A percentile compares a stretch with the other conserved stretches of the same genome.
These are phyloP conservation scores for Lumnitzera racemosa DNA, from an alignment of 345 rosid species.

Conservation along the genomic window DNA sequence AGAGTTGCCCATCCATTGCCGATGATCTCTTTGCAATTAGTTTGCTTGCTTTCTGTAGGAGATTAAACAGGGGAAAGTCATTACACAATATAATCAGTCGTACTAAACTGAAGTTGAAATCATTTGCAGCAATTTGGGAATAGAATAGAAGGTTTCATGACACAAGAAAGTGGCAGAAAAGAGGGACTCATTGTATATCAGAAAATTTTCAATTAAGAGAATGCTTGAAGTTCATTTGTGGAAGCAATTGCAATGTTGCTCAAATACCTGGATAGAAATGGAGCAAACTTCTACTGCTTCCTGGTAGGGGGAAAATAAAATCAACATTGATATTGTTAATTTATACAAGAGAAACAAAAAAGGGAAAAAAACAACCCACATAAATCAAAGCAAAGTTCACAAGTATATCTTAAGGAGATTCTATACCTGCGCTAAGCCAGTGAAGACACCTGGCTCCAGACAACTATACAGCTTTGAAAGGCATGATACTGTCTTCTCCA, in stretches of 20 bases:
- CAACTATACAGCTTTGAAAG: constrained; percentile 86
- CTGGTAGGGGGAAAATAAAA: constrained; percentile 35
- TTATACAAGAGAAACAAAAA: no score
- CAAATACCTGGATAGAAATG: constrained; percentile 73
- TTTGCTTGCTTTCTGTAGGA: constrained; percentile 82
- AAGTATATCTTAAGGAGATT: constrained; percentile 2
- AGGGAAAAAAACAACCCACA: background rate
- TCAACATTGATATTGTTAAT: constrained; percentile 4
- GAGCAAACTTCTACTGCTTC: constrained; percentile 98
- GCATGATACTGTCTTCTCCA: constrained; percentile 89
- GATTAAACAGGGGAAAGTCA: background rate
- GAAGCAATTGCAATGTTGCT: constrained; percentile 3
- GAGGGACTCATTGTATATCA: background rate
- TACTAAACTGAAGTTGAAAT: no score
- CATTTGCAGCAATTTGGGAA: background rate
- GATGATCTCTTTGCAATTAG: constrained; percentile 69
- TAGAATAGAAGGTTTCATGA: background rate
- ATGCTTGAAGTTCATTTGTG: background rate
- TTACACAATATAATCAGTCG: no score
- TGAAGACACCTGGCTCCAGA: constrained; percentile 79
- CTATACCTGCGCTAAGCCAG: constrained; percentile 92
- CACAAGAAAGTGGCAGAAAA: background rate
- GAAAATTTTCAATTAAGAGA: background rate
- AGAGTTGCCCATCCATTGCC: constrained; percentile 90
- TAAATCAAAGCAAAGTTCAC: background rate